A percentile compares a stretch with the other conserved stretches of the same genome.
phyloP scores from a whole-genome alignment of 163 green algal species.

The Scenedesmus sp. region DNA sequence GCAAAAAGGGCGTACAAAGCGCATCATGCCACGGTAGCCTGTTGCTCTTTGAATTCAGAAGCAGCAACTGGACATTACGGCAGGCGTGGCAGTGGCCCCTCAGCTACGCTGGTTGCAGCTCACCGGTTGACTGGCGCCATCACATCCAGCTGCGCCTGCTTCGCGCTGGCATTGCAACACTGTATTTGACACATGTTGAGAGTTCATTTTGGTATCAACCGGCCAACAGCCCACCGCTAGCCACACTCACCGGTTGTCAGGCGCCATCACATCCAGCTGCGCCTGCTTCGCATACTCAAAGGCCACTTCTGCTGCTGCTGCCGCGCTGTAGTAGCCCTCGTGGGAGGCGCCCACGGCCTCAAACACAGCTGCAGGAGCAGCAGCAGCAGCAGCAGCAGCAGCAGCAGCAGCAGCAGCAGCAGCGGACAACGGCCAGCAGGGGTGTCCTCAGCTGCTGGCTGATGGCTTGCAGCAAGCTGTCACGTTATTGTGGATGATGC shows the following conservation, averaged over 20 bases:
- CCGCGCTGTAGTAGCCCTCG: conserved; percentile 52
- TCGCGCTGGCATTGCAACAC: too few relatives aligned
- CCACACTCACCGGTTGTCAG: conserved; percentile 58
- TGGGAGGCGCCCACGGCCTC: conserved; percentile 35
- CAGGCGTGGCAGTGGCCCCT: too few relatives aligned
- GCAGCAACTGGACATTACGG: too few relatives aligned
- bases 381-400: not conserved
- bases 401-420: not conserved
- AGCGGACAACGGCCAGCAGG: not conserved
- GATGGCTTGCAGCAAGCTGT: not conserved
- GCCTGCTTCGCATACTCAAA: conserved; percentile 67
- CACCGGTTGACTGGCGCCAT: conserved; percentile 50
- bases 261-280: conserved; percentile 53
- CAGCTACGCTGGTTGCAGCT: not conserved
- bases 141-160: conserved; percentile 57
- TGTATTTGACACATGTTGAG: too few relatives aligned
- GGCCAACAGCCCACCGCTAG: too few relatives aligned
- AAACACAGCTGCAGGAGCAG: conserved; percentile 41
- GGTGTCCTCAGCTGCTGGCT: not conserved
- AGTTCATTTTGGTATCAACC: too few relatives aligned
- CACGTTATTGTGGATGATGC: not conserved
- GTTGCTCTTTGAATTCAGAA: too few relatives aligned
- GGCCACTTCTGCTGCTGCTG: conserved; percentile 48
- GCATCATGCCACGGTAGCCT: too few relatives aligned
- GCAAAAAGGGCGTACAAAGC: too few relatives aligned